A percentile compares a stretch with the other conserved stretches of the same genome.
Conservation (phyloP, 768 basidiomycete genomes). For the Boletus insuetus region DNA sequence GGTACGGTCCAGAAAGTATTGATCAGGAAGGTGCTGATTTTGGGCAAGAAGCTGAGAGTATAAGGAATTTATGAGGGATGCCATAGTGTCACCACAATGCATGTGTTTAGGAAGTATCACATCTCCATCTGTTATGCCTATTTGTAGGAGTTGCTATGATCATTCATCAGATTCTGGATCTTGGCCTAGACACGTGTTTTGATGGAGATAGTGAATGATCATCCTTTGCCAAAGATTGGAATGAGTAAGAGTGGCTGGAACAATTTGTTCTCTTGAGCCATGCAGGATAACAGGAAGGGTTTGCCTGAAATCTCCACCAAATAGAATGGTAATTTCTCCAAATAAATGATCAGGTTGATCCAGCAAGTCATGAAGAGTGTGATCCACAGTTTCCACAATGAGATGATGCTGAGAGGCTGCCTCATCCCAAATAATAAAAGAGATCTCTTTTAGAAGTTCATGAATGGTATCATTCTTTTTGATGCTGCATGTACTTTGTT, state of each 20-base stretch:
- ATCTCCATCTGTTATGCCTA: neutral
- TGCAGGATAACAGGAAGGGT: slow-evolving; percentile 20
- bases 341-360: neutral
- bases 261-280: slow-evolving; percentile 38
- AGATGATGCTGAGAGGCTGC: neutral
- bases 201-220: slow-evolving; percentile 30
- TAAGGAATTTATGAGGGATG: neutral
- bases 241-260: slow-evolving; percentile 33
- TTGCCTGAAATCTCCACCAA: neutral
- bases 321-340: neutral
- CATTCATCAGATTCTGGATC: slow-evolving; percentile 27
- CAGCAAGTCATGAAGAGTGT: neutral
- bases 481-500: neutral
- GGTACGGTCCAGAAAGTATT: neutral
- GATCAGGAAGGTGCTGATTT: neutral
- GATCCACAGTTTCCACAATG: neutral
- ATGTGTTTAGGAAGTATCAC: neutral
- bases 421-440: slow-evolving; percentile 1
- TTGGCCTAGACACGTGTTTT: slow-evolving; percentile 42
- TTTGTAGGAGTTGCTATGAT: slow-evolving; percentile 35
- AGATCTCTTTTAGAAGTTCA: neutral
- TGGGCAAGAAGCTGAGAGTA: neutral
- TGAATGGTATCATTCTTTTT: neutral
- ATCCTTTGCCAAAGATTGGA: slow-evolving; percentile 40
- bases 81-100: neutral